Evolutionary conservation across 163 green algal species (phyloP).

Genomic region (Chlamydomonas reinhardtii): DNA sequence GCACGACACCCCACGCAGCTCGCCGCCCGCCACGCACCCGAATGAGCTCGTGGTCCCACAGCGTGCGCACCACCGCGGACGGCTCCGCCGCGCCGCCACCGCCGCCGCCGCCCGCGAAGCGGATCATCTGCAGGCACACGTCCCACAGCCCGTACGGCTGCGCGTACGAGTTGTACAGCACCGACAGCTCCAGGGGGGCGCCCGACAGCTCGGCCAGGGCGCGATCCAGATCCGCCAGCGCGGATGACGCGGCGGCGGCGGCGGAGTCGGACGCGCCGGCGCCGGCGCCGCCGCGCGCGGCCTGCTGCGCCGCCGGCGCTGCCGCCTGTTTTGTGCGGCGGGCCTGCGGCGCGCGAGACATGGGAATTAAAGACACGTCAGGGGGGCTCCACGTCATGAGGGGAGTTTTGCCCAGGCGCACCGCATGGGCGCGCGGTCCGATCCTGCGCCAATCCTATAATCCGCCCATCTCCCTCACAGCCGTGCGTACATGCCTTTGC

Average conservation of each 20-base stretch:
- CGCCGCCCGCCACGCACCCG: conserved; percentile 30
- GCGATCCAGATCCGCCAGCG: conserved; percentile 38
- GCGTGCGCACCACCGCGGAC: conserved; percentile 73
- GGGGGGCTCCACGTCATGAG: too few species aligned
- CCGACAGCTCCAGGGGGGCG: conserved; percentile 66
- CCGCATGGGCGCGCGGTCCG: too few species aligned
- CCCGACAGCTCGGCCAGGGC: conserved; percentile 58
- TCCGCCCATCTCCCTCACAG: too few species aligned
- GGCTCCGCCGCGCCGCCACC: conserved; percentile 57
- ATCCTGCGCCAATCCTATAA: too few species aligned
- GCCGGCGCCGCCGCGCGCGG: background rate
- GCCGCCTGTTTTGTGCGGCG: too few species aligned
- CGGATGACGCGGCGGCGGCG: background rate
- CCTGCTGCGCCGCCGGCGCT: too few species aligned
- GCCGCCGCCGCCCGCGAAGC: conserved; percentile 68
- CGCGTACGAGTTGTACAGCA: conserved; percentile 89
- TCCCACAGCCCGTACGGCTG: conserved; percentile 77
- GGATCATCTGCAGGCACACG: conserved; percentile 86
- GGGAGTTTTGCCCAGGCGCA: too few species aligned
- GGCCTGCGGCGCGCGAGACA: too few species aligned
- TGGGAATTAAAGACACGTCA: too few species aligned
- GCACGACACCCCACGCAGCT: too few species aligned
- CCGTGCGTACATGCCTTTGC: too few species aligned
- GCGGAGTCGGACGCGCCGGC: background rate
- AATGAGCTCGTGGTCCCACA: conserved; percentile 84